Evolutionary conservation across 73 alveolate genomes (phyloP).

Genomic region (Tetrahymena thermophila): DNA sequence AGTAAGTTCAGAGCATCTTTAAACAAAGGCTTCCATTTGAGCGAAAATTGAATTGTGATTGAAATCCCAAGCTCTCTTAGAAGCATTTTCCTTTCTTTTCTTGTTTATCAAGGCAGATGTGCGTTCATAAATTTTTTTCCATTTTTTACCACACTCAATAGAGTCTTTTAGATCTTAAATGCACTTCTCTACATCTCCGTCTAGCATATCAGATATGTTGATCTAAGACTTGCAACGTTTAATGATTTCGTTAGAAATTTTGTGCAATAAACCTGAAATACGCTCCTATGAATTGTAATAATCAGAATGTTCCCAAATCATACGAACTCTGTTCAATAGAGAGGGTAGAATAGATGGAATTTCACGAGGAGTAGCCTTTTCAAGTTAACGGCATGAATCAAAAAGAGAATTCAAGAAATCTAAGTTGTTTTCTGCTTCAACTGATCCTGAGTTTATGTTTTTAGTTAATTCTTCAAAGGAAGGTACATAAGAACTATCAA

Average conservation of each 20-base stretch:
- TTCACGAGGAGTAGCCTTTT: slow-evolving; percentile 75
- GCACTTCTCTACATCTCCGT: slow-evolving; percentile 89
- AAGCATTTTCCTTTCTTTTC: slow-evolving; percentile 23
- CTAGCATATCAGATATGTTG: slow-evolving; percentile 79
- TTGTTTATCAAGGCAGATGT: slow-evolving; percentile 54
- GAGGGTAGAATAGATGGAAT: slow-evolving; percentile 79
- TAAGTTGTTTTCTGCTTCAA: slow-evolving; percentile 78
- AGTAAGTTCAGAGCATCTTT: slow-evolving; percentile 96
- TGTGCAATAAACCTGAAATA: slow-evolving; percentile 76
- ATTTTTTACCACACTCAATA: slow-evolving; percentile 83
- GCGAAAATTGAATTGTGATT: slow-evolving; percentile 94
- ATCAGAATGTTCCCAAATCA: slow-evolving; percentile 84
- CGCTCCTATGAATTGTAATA: slow-evolving; percentile 88
- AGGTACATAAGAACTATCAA: slow-evolving; percentile 72
- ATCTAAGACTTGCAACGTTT: slow-evolving; percentile 81
- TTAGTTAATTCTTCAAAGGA: slow-evolving; percentile 70
- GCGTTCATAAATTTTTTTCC: slow-evolving; percentile 69
- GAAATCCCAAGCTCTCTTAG: slow-evolving; percentile 56
- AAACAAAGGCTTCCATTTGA: slow-evolving; percentile 99
- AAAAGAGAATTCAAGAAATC: slow-evolving; percentile 64
- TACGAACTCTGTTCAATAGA: slow-evolving; percentile 55
- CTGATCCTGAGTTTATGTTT: slow-evolving; percentile 71
- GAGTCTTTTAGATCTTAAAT: slow-evolving; percentile 81
- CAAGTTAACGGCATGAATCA: slow-evolving; percentile 80
- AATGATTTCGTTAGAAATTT: slow-evolving; percentile 85